Evolutionary conservation across 129 eudicot genomes (phyloP), one percentile per base, ranked within the genome.

Genomic region (Cynara cardunculus): DNA sequence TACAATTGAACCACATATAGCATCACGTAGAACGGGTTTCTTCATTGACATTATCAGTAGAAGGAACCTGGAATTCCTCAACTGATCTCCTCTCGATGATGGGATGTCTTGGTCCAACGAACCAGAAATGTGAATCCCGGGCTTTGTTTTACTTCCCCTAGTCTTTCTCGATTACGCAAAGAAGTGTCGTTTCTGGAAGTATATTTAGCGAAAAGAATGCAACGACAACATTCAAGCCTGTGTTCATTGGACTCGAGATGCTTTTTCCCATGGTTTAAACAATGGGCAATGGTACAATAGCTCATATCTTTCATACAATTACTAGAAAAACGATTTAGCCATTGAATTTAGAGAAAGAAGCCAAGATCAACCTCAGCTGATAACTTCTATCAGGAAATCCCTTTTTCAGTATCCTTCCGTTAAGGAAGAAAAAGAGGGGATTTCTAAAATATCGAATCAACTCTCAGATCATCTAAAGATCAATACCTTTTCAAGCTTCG

Each of bases 51-150:
- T 71, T 87, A 44, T 81, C 86, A 0, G 82, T 79, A 16, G 82
- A 81, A 74, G 90, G 90, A 68, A 81, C 26, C 22, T 87, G 90
- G 90, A 61, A 35, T 70, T 84, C 90, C 22, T 78, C 79, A 4
- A 70, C 19, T 0, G 86, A 86, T 9, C 64, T 84, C 39, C 88
- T 87, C n/a, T 78, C 82, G 32, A 84, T 87, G 90, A 74, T 61
- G 1, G 86, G 90, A 3, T 87, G 88, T 74, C 72, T 80, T 21
- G 88, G 86, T 53, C 71, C 79, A 4, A 12, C 19, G 1, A 73
- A 62, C 32, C 53, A 13, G 53, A 21, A 77, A 66, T 87, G 88
- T 28, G 68, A 81, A 32, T 56, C 84, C 0, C 78, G 78, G 65
- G 76, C 81, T 41, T 22, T 74, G 18, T 34, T 84, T 18, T 81